Percentiles rank a stretch among this genome's conserved stretches.
These are phyloP conservation scores for Malus sylvestris DNA, from an alignment of 306 rosid species.

Conservation along the genomic window DNA sequence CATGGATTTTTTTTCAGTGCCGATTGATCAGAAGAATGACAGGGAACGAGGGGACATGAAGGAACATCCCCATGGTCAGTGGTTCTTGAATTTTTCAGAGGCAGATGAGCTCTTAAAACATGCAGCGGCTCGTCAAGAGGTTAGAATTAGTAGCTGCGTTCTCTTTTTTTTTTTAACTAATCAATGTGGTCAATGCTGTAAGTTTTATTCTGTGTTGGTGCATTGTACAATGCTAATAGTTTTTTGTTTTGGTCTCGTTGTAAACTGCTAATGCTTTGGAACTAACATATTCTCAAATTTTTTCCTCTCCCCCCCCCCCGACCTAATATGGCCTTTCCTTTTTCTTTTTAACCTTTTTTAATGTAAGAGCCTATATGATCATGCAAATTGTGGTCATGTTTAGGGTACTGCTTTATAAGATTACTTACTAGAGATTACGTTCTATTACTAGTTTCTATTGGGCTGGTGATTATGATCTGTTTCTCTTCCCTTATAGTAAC, in stretches of 20 bases:
- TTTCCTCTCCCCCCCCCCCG: not conserved
- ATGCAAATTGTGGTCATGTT: not conserved
- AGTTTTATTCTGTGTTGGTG: not conserved
- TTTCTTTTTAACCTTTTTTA: not conserved
- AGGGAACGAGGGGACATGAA: slow-evolving; percentile 68
- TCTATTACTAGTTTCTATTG: not conserved
- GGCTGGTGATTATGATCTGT: not conserved
- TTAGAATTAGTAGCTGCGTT: slow-evolving; percentile 22
- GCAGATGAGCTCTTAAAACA: slow-evolving; percentile 94
- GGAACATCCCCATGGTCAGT: slow-evolving; percentile 73
- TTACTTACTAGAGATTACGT: not conserved
- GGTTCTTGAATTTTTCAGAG: slow-evolving; percentile 97
- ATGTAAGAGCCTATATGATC: not conserved
- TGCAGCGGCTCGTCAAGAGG: slow-evolving; percentile 97
- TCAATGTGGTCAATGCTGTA: not conserved
- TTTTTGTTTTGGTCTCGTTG: too few species aligned
- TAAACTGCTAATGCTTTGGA: too few species aligned
- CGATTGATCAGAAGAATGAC: slow-evolving; percentile 39
- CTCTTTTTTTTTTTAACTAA: not conserved
- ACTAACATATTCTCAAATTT: not conserved
- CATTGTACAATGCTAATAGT: not conserved
- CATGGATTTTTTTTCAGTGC: slow-evolving; percentile 32
- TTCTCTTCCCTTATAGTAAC: not conserved
- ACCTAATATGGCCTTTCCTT: not conserved
- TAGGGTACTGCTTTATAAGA: not conserved